A percentile compares a stretch with the other conserved stretches of the same genome.
Evolutionary conservation across 108 stramenopile genomes (phyloP).

Genomic region (Skeletonema costatum): DNA sequence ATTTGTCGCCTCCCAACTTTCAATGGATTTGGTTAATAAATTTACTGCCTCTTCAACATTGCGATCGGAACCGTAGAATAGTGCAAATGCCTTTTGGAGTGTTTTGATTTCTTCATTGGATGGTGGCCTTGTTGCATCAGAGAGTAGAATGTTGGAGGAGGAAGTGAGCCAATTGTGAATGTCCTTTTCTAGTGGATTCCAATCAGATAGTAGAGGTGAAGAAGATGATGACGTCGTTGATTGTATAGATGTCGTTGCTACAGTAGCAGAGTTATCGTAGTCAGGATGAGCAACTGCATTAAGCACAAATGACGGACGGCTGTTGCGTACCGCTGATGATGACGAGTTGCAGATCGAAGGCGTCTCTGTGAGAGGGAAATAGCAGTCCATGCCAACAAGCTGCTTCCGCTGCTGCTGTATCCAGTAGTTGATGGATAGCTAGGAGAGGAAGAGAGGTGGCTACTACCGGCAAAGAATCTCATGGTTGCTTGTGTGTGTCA

Average conservation of each 20-base stretch:
- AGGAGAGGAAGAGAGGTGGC: background rate
- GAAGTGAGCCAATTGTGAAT: background rate
- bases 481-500: background rate
- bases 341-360: background rate
- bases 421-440: background rate
- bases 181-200: background rate
- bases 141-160: background rate
- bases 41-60: slow-evolving; percentile 44
- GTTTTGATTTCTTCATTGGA: slow-evolving; percentile 62
- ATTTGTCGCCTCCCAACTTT: slow-evolving; percentile 57
- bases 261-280: background rate
- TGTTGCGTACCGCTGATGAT: background rate
- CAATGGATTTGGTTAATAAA: slow-evolving; percentile 54
- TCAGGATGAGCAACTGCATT: slow-evolving; percentile 2
- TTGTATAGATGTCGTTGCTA: background rate
- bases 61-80: slow-evolving; percentile 31
- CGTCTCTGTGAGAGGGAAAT: background rate
- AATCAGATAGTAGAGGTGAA: background rate
- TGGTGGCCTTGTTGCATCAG: slow-evolving; percentile 38
- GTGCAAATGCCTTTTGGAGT: slow-evolving; percentile 65
- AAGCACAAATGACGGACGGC: background rate
- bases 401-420: background rate
- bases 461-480: background rate
- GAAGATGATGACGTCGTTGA: background rate
- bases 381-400: background rate